phyloP scores from a whole-genome alignment of 2,329 filamentous ascomycete genomes.

The Epichloe gansuensis region DNA sequence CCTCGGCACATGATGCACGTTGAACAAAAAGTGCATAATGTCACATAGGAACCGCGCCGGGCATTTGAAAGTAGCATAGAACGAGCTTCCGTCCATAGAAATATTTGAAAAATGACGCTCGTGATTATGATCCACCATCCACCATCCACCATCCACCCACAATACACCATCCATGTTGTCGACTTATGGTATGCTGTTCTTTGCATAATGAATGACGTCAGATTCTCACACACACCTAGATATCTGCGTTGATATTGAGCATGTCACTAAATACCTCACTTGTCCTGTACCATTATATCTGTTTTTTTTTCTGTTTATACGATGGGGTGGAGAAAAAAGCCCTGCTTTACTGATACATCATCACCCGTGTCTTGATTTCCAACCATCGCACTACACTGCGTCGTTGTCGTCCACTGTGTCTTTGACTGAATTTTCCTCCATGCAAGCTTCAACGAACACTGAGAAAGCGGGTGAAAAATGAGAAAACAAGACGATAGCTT shows the following conservation, averaged over 20 bases:
- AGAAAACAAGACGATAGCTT: not conserved
- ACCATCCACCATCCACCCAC: no score
- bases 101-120: not conserved
- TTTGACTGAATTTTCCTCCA: not conserved
- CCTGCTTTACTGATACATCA: not conserved
- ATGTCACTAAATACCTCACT: no score
- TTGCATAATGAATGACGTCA: not conserved
- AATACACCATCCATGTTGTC: no score
- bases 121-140: not conserved
- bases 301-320: no score
- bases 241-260: not conserved
- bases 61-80: not conserved
- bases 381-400: not conserved
- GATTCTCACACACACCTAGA: not conserved
- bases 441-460: not conserved
- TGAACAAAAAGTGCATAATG: not conserved
- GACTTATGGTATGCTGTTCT: not conserved
- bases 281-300: no score
- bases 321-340: no score
- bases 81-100: not conserved
- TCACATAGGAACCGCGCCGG: not conserved
- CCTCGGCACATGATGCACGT: not conserved
- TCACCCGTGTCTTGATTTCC: not conserved
- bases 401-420: not conserved
- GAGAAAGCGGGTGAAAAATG: slow-evolving; percentile 2